These are phyloP conservation scores for Panicum hallii DNA, from an alignment of 202 grass and related monocot genomes.

Conservation along the genomic window DNA sequence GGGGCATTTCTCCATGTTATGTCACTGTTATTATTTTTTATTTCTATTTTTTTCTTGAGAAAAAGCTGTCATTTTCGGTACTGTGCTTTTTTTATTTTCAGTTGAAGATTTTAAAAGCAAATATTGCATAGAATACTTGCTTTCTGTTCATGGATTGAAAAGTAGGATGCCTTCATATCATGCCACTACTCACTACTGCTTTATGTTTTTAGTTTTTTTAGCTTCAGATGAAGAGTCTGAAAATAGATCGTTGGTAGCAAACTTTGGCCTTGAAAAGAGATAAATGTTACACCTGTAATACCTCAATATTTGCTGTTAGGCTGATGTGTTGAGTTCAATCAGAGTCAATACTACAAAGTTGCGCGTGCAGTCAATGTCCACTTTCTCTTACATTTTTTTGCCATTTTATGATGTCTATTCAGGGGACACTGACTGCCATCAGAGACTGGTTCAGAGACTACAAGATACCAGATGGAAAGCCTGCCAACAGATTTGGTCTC, in stretches of 20 bases:
- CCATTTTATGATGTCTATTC: conserved; percentile 32
- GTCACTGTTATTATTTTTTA: background rate
- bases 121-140: background rate
- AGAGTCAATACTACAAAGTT: background rate
- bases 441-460: conserved; percentile 99
- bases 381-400: conserved; percentile 31
- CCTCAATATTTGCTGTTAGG: too few relatives aligned
- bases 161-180: conserved; percentile 21
- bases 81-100: background rate
- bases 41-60: background rate
- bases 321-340: background rate
- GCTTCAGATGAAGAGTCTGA: background rate
- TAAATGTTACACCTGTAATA: background rate
- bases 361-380: background rate
- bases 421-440: conserved; percentile 96
- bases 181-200: background rate
- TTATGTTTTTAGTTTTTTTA: background rate
- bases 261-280: conserved; percentile 21
- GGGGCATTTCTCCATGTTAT: conserved; percentile 5
- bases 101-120: background rate
- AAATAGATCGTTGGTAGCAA: conserved; percentile 14
- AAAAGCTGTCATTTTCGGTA: background rate
- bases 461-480: conserved; percentile 99
- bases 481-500: conserved; percentile 90
- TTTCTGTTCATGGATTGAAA: conserved; percentile 6